phyloP scores from a whole-genome alignment of 1,284 basidiomycete genomes.

The Anthracocystis walkeri region DNA sequence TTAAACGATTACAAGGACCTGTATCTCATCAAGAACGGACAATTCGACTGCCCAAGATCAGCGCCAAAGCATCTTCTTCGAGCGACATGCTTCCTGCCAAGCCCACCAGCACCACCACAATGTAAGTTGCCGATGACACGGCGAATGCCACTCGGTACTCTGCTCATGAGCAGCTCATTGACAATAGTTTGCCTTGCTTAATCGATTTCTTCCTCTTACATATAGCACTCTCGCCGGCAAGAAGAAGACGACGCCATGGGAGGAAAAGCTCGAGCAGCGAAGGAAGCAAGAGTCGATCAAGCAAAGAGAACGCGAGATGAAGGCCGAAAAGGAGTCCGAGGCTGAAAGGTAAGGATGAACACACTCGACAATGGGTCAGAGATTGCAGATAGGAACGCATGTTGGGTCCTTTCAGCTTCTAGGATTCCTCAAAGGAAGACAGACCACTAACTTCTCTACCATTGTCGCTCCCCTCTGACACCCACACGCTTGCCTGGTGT shows the following conservation, averaged over 20 bases:
- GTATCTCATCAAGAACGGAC: neutral
- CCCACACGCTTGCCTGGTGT: neutral
- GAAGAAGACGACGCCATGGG: conserved; percentile 55
- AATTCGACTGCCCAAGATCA: conserved; percentile 8
- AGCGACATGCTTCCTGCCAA: conserved; percentile 45
- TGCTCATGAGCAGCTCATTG: conserved; percentile 1
- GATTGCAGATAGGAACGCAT: neutral
- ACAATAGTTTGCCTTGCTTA: neutral
- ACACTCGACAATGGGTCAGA: neutral
- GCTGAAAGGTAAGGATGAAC: conserved; percentile 27
- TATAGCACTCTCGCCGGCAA: conserved; percentile 44
- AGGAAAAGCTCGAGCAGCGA: conserved; percentile 51
- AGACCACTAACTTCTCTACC: too few relatives aligned
- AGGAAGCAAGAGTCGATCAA: conserved; percentile 55
- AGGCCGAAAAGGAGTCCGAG: conserved; percentile 47
- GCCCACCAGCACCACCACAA: conserved; percentile 37
- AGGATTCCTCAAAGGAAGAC: too few relatives aligned
- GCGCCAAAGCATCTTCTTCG: conserved; percentile 16
- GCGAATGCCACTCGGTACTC: neutral
- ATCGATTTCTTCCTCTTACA: neutral
- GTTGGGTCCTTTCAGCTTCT: neutral
- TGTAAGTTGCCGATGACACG: conserved; percentile 23
- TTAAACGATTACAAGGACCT: too few relatives aligned
- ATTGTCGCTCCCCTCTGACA: too few relatives aligned
- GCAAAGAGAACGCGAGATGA: conserved; percentile 55